A percentile compares a stretch with the other conserved stretches of the same genome.
These are phyloP conservation scores for Verticillium nonalfalfae DNA, from an alignment of 2,329 filamentous ascomycete genomes.

Conservation along the genomic window DNA sequence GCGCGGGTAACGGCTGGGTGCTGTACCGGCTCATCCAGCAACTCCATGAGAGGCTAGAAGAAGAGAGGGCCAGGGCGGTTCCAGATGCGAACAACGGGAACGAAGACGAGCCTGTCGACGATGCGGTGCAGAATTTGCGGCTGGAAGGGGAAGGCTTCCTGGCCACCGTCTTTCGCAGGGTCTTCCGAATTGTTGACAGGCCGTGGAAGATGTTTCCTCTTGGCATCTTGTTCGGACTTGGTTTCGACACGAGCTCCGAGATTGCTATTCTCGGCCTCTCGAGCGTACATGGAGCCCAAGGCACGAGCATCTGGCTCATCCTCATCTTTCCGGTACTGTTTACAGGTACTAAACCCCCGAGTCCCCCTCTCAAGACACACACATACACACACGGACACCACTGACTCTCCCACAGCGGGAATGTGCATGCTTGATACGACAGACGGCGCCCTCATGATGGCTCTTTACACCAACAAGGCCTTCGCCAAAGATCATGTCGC, in stretches of 20 bases:
- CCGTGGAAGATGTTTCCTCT: conserved; percentile 97
- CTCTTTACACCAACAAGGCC: conserved; percentile 75
- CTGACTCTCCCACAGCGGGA: conserved; percentile 49
- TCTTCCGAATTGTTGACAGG: conserved; percentile 68
- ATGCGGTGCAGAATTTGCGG: conserved; percentile 46
- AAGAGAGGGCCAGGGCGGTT: conserved; percentile 19
- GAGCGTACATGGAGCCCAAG: conserved; percentile 76
- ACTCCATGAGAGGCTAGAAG: conserved; percentile 54
- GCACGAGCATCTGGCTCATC: conserved; percentile 90
- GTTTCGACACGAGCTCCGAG: conserved; percentile 93
- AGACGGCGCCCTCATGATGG: conserved; percentile 93
- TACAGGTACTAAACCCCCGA: conserved; percentile 47
- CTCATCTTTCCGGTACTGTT: conserved; percentile 87
- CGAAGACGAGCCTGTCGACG: conserved; percentile 17
- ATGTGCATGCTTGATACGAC: conserved; percentile 95
- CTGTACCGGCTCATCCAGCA: conserved; percentile 69
- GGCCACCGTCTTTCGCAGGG: conserved; percentile 60
- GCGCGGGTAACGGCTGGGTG: conserved; percentile 80
- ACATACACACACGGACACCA: not conserved
- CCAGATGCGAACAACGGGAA: conserved; percentile 17
- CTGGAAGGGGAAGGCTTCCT: conserved; percentile 75
- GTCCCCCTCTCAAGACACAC: not conserved
- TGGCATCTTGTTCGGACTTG: conserved; percentile 82
- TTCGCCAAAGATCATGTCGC: conserved; percentile 79
- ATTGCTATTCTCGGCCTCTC: conserved; percentile 88